Percentiles rank a stretch among this genome's conserved stretches.
These are phyloP conservation scores for Zasmidium cellare DNA, from an alignment of 2,329 filamentous ascomycete species.

Conservation along the genomic window DNA sequence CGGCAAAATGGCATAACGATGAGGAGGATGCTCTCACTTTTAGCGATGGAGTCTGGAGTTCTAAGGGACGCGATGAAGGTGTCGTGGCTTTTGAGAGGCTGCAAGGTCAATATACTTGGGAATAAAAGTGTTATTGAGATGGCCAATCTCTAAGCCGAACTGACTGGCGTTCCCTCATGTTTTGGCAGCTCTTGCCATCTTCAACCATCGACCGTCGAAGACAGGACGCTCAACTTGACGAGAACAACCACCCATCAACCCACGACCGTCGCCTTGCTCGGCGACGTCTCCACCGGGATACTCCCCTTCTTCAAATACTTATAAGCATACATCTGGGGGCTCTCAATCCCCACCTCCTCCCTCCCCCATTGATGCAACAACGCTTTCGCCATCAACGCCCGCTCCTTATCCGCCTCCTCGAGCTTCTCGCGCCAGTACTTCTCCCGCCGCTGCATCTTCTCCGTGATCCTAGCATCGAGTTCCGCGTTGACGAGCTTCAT, in stretches of 20 bases:
- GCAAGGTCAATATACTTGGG: no score
- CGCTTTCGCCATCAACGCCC: constrained; percentile 43
- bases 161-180: no score
- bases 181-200: no score
- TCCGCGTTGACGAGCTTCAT: constrained; percentile 24
- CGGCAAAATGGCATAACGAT: neutral
- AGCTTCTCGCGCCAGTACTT: constrained; percentile 24
- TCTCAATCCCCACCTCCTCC: constrained; percentile 36
- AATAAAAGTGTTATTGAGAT: no score
- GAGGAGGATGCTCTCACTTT: constrained; percentile 12
- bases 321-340: constrained; percentile 37
- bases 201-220: no score
- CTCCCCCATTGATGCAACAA: constrained; percentile 84
- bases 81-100: no score
- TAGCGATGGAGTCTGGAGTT: constrained; percentile 30
- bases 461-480: constrained; percentile 25
- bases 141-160: no score
- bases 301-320: constrained; percentile 27
- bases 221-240: no score
- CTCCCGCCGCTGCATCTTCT: constrained; percentile 26
- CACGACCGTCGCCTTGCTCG: no score
- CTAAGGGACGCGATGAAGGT: neutral
- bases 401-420: constrained; percentile 31
- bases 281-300: no score
- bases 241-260: no score